phyloP scores from a whole-genome alignment of 73 alveolate genomes.

The Diophrys sp. region DNA sequence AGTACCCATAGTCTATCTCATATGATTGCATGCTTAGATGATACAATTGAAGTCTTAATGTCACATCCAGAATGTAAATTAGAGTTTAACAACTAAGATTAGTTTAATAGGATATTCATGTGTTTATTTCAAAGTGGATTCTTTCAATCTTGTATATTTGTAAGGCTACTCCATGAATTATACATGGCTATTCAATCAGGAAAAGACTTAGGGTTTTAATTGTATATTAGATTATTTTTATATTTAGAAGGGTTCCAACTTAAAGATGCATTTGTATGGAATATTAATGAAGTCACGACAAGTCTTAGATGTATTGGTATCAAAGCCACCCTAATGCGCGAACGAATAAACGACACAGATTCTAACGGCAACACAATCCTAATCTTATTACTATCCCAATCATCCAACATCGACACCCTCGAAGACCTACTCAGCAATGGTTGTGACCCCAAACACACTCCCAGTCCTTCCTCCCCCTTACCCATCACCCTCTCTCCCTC shows the following conservation, averaged over 20 bases:
- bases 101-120: neutral
- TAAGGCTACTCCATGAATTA: neutral
- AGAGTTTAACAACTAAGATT: too few species aligned
- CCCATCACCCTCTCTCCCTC: neutral
- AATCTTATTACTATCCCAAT: neutral
- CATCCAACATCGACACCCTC: neutral
- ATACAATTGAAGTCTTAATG: neutral
- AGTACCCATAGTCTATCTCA: neutral
- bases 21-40: neutral
- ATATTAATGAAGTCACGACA: too few species aligned
- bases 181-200: too few species aligned
- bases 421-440: neutral
- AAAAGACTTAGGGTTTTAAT: neutral
- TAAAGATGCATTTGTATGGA: neutral
- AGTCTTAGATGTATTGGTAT: too few species aligned
- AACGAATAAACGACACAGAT: neutral
- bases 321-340: neutral
- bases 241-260: neutral
- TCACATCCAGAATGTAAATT: neutral
- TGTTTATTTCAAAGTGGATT: neutral
- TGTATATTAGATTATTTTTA: neutral
- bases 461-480: neutral
- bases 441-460: neutral
- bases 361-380: neutral
- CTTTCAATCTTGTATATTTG: too few species aligned